A percentile compares a stretch with the other conserved stretches of the same genome.
phyloP scores from a whole-genome alignment of 176 grass and related monocot genomes.

The Olyra latifolia region DNA sequence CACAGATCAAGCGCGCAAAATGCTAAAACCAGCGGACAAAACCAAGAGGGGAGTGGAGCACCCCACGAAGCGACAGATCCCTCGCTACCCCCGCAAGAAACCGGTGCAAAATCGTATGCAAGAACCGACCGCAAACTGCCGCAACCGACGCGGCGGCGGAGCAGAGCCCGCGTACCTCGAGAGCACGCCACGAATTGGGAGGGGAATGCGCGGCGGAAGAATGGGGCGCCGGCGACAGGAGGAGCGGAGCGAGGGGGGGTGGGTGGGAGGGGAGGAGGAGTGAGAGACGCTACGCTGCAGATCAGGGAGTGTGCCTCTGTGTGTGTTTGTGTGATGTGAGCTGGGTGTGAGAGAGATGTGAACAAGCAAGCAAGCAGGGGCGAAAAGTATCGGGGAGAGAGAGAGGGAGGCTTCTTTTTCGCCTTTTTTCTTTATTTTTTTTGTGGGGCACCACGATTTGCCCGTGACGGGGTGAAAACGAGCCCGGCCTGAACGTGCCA shows the following conservation, averaged over 20 bases:
- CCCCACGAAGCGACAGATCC: background rate
- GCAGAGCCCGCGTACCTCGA: background rate
- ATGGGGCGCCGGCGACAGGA: background rate
- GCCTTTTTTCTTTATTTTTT: background rate
- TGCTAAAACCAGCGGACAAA: background rate
- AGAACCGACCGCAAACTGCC: background rate
- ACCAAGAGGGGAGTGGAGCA: too few relatives aligned
- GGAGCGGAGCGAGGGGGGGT: background rate
- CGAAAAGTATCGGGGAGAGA: background rate
- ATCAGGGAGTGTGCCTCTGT: background rate
- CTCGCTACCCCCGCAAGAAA: background rate
- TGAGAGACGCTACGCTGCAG: background rate
- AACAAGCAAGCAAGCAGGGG: background rate
- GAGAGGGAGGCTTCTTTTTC: background rate
- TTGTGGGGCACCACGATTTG: slow-evolving; percentile 16
- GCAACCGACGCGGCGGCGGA: background rate
- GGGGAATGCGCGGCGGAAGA: background rate
- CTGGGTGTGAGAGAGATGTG: background rate
- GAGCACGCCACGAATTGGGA: background rate
- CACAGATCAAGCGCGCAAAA: slow-evolving; percentile 20
- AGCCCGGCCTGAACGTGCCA: background rate
- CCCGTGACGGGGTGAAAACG: slow-evolving; percentile 17
- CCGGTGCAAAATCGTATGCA: background rate
- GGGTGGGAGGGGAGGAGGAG: background rate
- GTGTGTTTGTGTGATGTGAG: background rate